These are phyloP conservation scores for Pachysolen tannophilus DNA, from an alignment of 805 yeast genomes.

Conservation along the genomic window DNA sequence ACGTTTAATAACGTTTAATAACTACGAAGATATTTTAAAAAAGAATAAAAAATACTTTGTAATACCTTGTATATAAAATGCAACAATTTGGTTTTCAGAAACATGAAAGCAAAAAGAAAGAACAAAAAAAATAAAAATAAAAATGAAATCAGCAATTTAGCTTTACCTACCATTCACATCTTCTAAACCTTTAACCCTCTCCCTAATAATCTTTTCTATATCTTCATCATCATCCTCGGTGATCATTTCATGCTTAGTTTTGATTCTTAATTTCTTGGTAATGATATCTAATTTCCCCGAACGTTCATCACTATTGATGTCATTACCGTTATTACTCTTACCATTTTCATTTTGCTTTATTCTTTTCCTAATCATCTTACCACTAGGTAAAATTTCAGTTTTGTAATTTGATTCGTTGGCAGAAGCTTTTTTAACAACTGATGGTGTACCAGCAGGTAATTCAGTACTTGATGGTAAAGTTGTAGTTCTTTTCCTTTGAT, in stretches of 20 bases:
- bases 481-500: conserved; percentile 38
- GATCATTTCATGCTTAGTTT: conserved; percentile 13
- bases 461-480: conserved; percentile 40
- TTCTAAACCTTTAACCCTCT: conserved; percentile 25
- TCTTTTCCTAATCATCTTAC: conserved; percentile 45
- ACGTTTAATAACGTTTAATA: too few relatives aligned
- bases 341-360: conserved; percentile 14
- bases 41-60: too few relatives aligned
- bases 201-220: conserved; percentile 34
- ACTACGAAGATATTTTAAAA: too few relatives aligned
- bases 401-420: conserved; percentile 29
- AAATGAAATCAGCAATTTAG: neutral
- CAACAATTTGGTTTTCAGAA: neutral
- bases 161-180: conserved; percentile 5
- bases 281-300: conserved; percentile 21
- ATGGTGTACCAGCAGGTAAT: conserved; percentile 39
- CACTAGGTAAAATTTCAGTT: conserved; percentile 66
- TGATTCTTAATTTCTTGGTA: conserved; percentile 31
- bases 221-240: conserved; percentile 47
- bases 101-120: neutral
- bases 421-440: conserved; percentile 23
- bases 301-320: too few relatives aligned
- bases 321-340: too few relatives aligned
- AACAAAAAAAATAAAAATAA: neutral
- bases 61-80: neutral